A percentile compares a stretch with the other conserved stretches of the same genome.
phyloP scores from a whole-genome alignment of 1,284 basidiomycete species.

The Xerocomus amazonicus region DNA sequence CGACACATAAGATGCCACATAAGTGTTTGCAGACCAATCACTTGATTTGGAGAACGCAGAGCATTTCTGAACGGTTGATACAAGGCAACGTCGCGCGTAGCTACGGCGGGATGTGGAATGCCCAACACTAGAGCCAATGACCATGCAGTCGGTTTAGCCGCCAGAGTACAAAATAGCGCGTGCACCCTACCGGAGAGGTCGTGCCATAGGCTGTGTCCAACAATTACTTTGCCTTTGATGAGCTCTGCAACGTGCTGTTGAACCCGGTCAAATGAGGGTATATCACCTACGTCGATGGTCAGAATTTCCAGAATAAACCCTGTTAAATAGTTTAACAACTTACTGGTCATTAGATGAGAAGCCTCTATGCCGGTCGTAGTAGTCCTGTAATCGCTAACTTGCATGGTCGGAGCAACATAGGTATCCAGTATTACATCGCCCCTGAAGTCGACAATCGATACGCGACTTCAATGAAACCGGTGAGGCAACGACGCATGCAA shows the following conservation, averaged over 20 bases:
- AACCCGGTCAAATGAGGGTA: conserved; percentile 49
- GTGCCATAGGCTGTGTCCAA: conserved; percentile 75
- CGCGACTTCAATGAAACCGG: conserved; percentile 41
- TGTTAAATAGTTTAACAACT: conserved; percentile 18
- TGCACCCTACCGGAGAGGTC: conserved; percentile 62
- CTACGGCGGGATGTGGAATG: conserved; percentile 75
- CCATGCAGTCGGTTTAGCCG: conserved; percentile 12
- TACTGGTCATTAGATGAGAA: conserved; percentile 49
- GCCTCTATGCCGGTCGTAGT: conserved; percentile 66
- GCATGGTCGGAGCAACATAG: conserved; percentile 64
- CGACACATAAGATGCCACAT: conserved; percentile 78
- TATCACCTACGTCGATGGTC: conserved; percentile 22
- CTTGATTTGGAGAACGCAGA: conserved; percentile 58
- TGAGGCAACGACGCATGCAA: conserved; percentile 14
- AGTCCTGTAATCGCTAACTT: conserved; percentile 72
- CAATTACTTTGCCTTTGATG: conserved; percentile 62
- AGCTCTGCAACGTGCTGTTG: conserved; percentile 61
- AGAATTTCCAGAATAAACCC: not conserved
- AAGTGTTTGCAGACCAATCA: conserved; percentile 69
- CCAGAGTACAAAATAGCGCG: conserved; percentile 11
- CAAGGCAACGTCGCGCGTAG: conserved; percentile 75
- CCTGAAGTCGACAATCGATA: conserved; percentile 61
- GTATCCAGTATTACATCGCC: conserved; percentile 57
- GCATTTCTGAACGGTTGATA: conserved; percentile 76
- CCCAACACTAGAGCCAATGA: conserved; percentile 55